Percentiles rank a stretch among this genome's conserved stretches.
phyloP scores from a whole-genome alignment of 345 rosid species.

The Lepidium sativum region DNA sequence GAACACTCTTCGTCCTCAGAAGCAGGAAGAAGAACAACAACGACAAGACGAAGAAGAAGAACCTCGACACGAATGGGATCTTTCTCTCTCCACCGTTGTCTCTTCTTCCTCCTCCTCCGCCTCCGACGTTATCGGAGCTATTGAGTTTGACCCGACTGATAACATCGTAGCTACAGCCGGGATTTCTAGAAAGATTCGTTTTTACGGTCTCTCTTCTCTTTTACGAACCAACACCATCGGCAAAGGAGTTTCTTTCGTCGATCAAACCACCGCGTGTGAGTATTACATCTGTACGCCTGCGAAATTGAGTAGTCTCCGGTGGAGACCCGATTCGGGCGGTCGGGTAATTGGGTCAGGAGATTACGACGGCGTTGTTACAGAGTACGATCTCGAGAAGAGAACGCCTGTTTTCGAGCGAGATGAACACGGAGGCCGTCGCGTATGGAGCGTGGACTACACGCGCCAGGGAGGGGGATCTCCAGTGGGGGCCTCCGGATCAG shows the following conservation, averaged over 20 bases:
- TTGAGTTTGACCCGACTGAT: constrained; percentile 68
- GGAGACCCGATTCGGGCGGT: constrained; percentile 56
- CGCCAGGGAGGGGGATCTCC: constrained; percentile 17
- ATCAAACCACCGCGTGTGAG: constrained; percentile 48
- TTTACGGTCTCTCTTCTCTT: constrained; percentile 43
- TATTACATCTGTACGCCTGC: constrained; percentile 76
- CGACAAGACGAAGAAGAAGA: constrained; percentile 10
- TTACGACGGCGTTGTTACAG: constrained; percentile 86
- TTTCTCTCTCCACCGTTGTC: constrained; percentile 56
- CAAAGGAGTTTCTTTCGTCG: constrained; percentile 12
- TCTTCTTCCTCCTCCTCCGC: constrained; percentile 28
- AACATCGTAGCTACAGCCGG: constrained; percentile 72
- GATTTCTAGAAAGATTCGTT: constrained; percentile 74
- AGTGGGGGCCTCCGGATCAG: constrained; percentile 81
- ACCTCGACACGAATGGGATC: constrained; percentile 56
- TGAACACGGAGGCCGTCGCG: constrained; percentile 87
- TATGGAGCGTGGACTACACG: constrained; percentile 86
- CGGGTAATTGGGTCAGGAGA: constrained; percentile 70
- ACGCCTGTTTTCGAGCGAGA: constrained; percentile 72
- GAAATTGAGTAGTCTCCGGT: constrained; percentile 71
- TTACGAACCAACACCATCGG: background rate
- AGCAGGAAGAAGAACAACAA: constrained; percentile 1
- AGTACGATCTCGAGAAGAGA: constrained; percentile 63
- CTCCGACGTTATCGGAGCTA: constrained; percentile 68
- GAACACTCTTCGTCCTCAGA: constrained; percentile 24